Percentiles rank a stretch among this genome's conserved stretches.
These are phyloP conservation scores for Suillus sp. DNA, from an alignment of 768 basidiomycete species.

Conservation along the genomic window DNA sequence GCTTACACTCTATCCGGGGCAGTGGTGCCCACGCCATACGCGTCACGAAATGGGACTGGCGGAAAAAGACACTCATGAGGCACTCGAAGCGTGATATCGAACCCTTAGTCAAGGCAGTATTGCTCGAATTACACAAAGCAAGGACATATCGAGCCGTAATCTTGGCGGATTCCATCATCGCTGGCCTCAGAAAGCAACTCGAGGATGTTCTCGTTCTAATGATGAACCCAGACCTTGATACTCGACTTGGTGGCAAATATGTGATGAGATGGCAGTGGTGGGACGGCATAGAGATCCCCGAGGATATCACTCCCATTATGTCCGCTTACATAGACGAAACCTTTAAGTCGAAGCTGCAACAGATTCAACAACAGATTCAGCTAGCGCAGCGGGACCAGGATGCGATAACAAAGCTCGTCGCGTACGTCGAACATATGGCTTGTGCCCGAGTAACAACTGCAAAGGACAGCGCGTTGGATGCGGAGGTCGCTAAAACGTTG, in stretches of 20 bases:
- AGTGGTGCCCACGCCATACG: neutral
- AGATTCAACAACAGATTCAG: neutral
- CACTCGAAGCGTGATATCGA: neutral
- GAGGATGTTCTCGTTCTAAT: neutral
- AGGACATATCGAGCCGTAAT: neutral
- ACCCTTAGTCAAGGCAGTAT: neutral
- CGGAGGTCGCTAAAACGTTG: neutral
- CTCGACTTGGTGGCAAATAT: neutral
- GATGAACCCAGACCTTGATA: neutral
- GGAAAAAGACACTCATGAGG: neutral
- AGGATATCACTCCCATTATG: neutral
- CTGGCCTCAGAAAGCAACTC: slow-evolving; percentile 4
- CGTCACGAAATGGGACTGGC: neutral
- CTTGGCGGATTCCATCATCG: neutral
- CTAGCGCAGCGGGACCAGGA: neutral
- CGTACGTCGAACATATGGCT: neutral
- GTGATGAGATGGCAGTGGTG: neutral
- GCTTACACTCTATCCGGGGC: neutral
- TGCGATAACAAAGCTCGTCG: neutral
- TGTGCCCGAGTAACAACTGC: neutral
- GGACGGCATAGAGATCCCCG: neutral
- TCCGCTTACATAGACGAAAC: neutral
- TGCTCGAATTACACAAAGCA: neutral
- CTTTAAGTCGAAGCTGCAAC: neutral
- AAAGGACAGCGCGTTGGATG: neutral